These are phyloP conservation scores for Cercospora zeina DNA, from an alignment of 2,329 filamentous ascomycete genomes.

Conservation along the genomic window DNA sequence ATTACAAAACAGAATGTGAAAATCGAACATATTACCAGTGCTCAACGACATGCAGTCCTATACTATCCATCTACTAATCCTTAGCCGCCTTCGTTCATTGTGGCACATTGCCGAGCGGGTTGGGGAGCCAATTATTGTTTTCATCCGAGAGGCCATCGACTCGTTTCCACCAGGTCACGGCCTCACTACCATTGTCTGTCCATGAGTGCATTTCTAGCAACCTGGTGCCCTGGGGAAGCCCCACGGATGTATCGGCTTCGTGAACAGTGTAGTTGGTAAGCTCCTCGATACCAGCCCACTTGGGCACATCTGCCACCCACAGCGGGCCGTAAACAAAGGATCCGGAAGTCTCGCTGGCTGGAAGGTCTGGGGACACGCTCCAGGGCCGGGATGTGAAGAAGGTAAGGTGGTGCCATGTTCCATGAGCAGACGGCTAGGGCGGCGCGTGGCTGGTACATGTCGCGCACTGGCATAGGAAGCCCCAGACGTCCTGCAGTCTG, in stretches of 20 bases:
- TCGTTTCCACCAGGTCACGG: constrained; percentile 13
- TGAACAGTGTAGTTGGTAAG: constrained; percentile 5
- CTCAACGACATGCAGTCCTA: background rate
- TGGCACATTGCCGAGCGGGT: background rate
- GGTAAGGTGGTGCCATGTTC: no score
- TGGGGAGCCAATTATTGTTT: background rate
- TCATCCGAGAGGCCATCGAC: background rate
- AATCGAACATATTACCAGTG: background rate
- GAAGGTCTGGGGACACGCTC: background rate
- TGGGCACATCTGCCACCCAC: constrained; percentile 14
- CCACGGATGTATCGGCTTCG: background rate
- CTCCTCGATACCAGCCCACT: constrained; percentile 4
- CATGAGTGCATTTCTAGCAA: constrained; percentile 10
- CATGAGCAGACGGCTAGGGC: no score
- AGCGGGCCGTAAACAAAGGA: constrained; percentile 10
- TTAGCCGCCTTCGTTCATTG: background rate
- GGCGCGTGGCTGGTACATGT: constrained; percentile 38
- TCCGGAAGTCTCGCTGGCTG: constrained; percentile 4
- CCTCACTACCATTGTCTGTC: constrained; percentile 6
- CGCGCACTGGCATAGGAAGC: constrained; percentile 49
- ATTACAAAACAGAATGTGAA: background rate
- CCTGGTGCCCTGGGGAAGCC: constrained; percentile 1
- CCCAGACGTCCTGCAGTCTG: constrained; percentile 47
- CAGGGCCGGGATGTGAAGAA: constrained; percentile 10
- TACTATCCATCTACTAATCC: background rate